Evolutionary conservation across 148 eudicot genomes (phyloP), one percentile per base, ranked within the genome.

Genomic region (Arbutus unedo): DNA sequence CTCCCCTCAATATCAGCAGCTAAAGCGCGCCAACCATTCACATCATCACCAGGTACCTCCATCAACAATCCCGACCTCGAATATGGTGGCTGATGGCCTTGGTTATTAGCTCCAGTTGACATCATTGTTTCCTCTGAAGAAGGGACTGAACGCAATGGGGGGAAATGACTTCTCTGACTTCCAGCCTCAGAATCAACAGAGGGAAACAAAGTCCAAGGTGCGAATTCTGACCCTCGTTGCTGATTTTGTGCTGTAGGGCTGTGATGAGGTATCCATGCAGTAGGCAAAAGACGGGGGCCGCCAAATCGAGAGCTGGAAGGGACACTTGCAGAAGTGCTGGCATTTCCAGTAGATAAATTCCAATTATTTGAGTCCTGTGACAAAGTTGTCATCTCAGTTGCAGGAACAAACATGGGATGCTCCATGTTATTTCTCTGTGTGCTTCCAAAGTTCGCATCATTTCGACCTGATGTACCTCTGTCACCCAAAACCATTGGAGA

Each of bases 151-250:
- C 81, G 89, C 75, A 83, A 84, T 21, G 72, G 87, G 43, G 83
- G 62, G 81, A 66, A 85, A 68, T 85, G 86, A 74, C 88, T 83
- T 82, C 93, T 86, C 85, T 87, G 93, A 74, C 81, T 87, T 44
- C 88, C 90, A 78, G 86, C 76, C 25, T 93, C 98, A 62, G 92
- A 76, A 41, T 90, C 93, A 19, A 60, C 84, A 43, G 91, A 53
- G 73, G 97, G 88, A 81, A 89, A 80, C 60, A 91, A 85, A 84
- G 92, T 70, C 90, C 98, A 88, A n/a, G 92, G 92, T 82, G 91
- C 81, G 86, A 87, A 87, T 64, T 93, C 98, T 7, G 92, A 81
- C n/a, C 84, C 16, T 54, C 92, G 83, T 62, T 89, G 90, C 15
- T 89, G 90, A 84, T 87, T 86, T 70, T 87, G 93, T 18, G 79